These are phyloP conservation scores for Rhododendron griersonianum DNA, from an alignment of 148 eudicot genomes.

Conservation along the genomic window DNA sequence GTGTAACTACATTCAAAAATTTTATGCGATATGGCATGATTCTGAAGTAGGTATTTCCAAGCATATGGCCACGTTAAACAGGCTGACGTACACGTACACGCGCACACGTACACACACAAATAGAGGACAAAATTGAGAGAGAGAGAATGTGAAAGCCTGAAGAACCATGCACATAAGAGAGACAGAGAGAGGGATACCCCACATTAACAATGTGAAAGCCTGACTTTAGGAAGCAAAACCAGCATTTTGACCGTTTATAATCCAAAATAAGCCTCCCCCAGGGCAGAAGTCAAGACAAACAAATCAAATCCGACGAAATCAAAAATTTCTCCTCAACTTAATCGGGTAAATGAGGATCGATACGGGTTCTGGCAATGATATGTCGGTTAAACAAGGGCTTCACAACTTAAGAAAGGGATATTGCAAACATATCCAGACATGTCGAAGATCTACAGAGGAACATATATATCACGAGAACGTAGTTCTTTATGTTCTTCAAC, in stretches of 20 bases:
- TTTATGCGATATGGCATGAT: neutral
- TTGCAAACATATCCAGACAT: neutral
- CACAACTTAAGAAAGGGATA: neutral
- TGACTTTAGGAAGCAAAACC: neutral
- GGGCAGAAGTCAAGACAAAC: neutral
- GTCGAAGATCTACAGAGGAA: neutral
- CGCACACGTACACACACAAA: neutral
- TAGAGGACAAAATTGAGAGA: neutral
- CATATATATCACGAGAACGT: neutral
- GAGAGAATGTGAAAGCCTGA: no score
- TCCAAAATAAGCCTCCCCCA: neutral
- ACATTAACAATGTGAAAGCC: neutral
- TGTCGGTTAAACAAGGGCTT: neutral
- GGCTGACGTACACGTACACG: neutral
- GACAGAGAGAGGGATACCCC: no score
- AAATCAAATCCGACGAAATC: neutral
- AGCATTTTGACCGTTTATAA: no score
- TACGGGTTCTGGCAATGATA: neutral
- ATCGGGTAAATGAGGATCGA: neutral
- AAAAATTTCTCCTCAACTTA: neutral
- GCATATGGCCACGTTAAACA: neutral
- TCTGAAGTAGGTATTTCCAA: neutral
- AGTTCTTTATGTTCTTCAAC: neutral
- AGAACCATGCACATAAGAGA: no score
- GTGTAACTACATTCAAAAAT: neutral